A percentile compares a stretch with the other conserved stretches of the same genome.
These are phyloP conservation scores for Acanthamoeba sp. DNA, from an alignment of 208 protist species.

Conservation along the genomic window DNA sequence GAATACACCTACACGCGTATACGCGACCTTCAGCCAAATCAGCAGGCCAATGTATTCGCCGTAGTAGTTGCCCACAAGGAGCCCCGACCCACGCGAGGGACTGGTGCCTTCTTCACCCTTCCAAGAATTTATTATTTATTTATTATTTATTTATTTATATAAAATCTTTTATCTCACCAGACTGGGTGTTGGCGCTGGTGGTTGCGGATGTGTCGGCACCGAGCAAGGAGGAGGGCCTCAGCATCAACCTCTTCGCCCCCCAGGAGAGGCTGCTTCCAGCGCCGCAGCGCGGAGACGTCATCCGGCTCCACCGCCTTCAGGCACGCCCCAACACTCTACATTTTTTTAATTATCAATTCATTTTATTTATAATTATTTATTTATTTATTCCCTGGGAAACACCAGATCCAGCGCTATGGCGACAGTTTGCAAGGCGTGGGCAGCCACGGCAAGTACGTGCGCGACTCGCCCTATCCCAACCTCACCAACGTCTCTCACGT, in stretches of 20 bases:
- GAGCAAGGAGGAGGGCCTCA: background rate
- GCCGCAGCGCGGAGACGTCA: conserved; percentile 10
- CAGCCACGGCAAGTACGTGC: background rate
- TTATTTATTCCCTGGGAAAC: background rate
- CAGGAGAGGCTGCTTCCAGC: background rate
- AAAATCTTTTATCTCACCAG: background rate
- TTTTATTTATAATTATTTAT: background rate
- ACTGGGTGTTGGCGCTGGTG: conserved; percentile 35
- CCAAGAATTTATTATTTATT: no score
- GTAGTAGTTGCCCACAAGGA: background rate
- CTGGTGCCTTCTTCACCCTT: background rate
- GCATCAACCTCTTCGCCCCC: conserved; percentile 30
- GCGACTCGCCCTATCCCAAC: background rate
- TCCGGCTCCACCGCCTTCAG: conserved; percentile 4
- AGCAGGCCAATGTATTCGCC: background rate
- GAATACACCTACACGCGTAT: conserved; percentile 64
- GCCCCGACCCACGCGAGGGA: background rate
- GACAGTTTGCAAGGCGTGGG: background rate
- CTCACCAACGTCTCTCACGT: background rate
- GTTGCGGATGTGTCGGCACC: conserved; percentile 21
- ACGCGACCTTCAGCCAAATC: background rate
- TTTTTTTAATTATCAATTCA: no score
- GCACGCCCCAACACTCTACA: background rate
- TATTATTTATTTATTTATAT: background rate
- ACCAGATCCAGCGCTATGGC: background rate